These are phyloP conservation scores for Amphicarpaea edgeworthii DNA, from an alignment of 306 rosid species.

Conservation along the genomic window DNA sequence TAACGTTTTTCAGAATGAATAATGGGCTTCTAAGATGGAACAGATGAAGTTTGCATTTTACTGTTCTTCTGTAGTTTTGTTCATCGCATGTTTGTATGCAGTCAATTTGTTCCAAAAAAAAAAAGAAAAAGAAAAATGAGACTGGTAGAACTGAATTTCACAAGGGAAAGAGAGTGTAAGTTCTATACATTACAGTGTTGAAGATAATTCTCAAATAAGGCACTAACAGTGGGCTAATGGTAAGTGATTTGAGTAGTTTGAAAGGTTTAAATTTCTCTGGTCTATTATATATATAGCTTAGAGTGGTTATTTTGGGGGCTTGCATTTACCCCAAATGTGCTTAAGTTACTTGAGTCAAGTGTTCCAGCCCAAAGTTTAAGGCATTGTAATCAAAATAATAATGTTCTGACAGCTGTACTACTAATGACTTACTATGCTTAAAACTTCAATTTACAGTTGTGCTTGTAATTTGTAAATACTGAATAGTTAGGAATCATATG, in stretches of 20 bases:
- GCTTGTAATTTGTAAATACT: background rate
- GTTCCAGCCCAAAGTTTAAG: background rate
- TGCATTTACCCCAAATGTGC: conserved; percentile 18
- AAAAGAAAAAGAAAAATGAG: background rate
- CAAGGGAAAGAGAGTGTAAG: background rate
- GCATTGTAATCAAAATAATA: conserved; percentile 6
- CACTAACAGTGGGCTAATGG: background rate
- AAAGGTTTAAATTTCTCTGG: background rate
- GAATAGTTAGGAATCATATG: conserved; percentile 14
- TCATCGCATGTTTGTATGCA: conserved; percentile 1
- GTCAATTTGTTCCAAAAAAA: background rate
- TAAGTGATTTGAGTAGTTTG: background rate
- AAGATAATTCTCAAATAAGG: conserved; percentile 11
- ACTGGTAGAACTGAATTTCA: conserved; percentile 7
- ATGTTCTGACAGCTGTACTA: background rate
- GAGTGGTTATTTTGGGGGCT: background rate
- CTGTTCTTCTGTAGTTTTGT: background rate
- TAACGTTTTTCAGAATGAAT: conserved; percentile 29
- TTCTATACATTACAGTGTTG: background rate
- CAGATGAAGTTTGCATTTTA: conserved; percentile 11
- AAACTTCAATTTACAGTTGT: background rate
- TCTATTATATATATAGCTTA: too few relatives aligned
- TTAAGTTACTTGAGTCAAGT: background rate
- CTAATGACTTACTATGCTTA: conserved; percentile 9
- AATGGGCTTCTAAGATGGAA: too few relatives aligned